Conservation (phyloP, 495 filamentous ascomycete genomes). For the Aspergillus sclerotiicarbonarius region DNA sequence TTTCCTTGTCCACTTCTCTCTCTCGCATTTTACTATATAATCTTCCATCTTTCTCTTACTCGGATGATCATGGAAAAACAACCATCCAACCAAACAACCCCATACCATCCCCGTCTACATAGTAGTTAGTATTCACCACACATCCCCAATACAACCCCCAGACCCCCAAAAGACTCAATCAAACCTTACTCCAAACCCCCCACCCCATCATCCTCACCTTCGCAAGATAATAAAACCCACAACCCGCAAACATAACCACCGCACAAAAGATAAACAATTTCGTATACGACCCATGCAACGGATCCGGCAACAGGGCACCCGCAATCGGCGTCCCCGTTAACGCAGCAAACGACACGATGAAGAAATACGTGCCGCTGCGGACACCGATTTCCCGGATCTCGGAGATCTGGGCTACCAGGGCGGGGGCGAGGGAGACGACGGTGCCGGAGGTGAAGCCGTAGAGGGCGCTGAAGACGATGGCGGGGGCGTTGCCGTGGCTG, state of each 20-base stretch:
- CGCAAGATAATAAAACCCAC: slow-evolving; percentile 46
- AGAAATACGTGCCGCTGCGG: slow-evolving; percentile 67
- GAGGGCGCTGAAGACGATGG: slow-evolving; percentile 62
- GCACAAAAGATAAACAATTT: slow-evolving; percentile 68
- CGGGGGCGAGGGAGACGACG: slow-evolving; percentile 60
- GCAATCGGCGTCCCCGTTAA: slow-evolving; percentile 72
- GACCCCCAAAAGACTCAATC: neutral
- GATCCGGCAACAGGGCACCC: slow-evolving; percentile 58
- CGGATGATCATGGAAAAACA: too few species aligned
- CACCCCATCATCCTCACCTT: slow-evolving; percentile 35
- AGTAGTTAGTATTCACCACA: too few species aligned
- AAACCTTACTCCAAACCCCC: slow-evolving; percentile 32
- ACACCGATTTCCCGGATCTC: slow-evolving; percentile 72
- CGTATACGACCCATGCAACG: slow-evolving; percentile 53
- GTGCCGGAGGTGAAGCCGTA: slow-evolving; percentile 75
- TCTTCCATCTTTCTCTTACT: neutral
- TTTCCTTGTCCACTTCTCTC: neutral
- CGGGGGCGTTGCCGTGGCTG: slow-evolving; percentile 54
- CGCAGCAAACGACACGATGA: slow-evolving; percentile 60
- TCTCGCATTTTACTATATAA: neutral
- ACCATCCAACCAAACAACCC: neutral
- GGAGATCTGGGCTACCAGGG: slow-evolving; percentile 67
- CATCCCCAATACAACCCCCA: slow-evolving; percentile 5
- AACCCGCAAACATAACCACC: slow-evolving; percentile 53
- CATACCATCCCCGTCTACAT: slow-evolving; percentile 22